Percentiles rank a stretch among this genome's conserved stretches.
These are phyloP conservation scores for Nakaseomyces delphensis DNA, from an alignment of 1,139 yeast genomes.

Conservation along the genomic window DNA sequence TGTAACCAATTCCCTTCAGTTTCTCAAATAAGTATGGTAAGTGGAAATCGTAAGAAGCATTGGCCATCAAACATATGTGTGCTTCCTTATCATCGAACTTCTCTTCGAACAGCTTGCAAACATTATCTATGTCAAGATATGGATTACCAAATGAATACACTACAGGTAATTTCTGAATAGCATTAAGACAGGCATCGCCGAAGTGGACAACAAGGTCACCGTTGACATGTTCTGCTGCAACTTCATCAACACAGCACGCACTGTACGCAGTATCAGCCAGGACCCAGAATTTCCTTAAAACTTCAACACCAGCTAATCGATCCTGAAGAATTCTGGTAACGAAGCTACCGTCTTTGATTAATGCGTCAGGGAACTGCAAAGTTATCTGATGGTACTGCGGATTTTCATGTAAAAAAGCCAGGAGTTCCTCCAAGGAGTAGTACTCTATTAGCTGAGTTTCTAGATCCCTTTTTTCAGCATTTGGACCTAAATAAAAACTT, in stretches of 20 bases:
- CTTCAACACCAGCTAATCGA: constrained; percentile 9
- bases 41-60: constrained; percentile 48
- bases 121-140: constrained; percentile 34
- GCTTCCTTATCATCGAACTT: constrained; percentile 34
- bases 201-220: constrained; percentile 86
- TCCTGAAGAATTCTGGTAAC: constrained; percentile 43
- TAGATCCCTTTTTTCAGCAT: constrained; percentile 26
- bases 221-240: constrained; percentile 86
- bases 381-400: constrained; percentile 48
- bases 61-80: constrained; percentile 55
- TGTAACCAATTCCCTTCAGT: constrained; percentile 35
- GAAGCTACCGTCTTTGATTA: constrained; percentile 70
- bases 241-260: constrained; percentile 93
- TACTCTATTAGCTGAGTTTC: constrained; percentile 36
- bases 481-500: constrained; percentile 33
- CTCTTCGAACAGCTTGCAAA: constrained; percentile 35
- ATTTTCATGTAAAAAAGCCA: constrained; percentile 33
- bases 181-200: constrained; percentile 89
- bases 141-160: constrained; percentile 74
- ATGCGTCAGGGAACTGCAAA: constrained; percentile 79
- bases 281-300: constrained; percentile 46
- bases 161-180: constrained; percentile 62
- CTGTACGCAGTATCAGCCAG: constrained; percentile 95
- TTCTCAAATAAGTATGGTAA: constrained; percentile 33
- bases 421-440: constrained; percentile 45